Base-by-base conservation (phyloP, 495 filamentous ascomycete species). In the Podospora australis region DNA sequence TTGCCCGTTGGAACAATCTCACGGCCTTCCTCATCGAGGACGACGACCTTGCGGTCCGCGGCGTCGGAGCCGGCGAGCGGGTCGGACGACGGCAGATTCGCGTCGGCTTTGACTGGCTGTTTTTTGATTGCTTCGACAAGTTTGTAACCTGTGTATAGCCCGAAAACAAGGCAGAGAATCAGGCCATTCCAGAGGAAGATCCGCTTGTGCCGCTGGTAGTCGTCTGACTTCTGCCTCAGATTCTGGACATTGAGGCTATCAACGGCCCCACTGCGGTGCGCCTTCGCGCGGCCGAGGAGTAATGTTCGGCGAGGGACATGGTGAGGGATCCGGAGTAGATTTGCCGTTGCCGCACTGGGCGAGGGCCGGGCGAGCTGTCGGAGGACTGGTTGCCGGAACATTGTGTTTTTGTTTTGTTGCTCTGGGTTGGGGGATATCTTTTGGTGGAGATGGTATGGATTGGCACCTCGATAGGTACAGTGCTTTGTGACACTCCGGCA, bases 1-100 rank as follows among this genome's bases (percentile, higher is more conserved):
- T 86, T 92, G n/a, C 90, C 88, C 2, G 89, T 94, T 2, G 77
- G 67, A 0, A 94, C 82, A 35, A 88, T 70, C 49, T 89, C 83
- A 16, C 69, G 72, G n/a, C 83, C 78, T 2, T 78, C 76, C 24
- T 50, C 52, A 43, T 72, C 70, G 46, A 76, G 74, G 1, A 80
- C 61, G 1, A 82, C 65, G 3, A 80, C 70, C 46, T 81, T 78
- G 58, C 77, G 72, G 51, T 74, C 76, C 1, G 62, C 58, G 23
- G 67, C 69, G 14, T 65, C 59, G 16, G 68, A 54, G 13, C 49
- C 64, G 10, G 61, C 66, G 22, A 75, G 60, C 6, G 77, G 71
- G 42, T 77, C 65, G 10, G 69, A 69, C 44, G 56, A 61, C 21
- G 46, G 70, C 21, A 63, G 50, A 54, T 67, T 58, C 62, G 77